Evolutionary conservation across 2,329 filamentous ascomycete species (phyloP), one percentile per base, ranked within the genome.

Genomic region (Tolypocladium endophyticum): DNA sequence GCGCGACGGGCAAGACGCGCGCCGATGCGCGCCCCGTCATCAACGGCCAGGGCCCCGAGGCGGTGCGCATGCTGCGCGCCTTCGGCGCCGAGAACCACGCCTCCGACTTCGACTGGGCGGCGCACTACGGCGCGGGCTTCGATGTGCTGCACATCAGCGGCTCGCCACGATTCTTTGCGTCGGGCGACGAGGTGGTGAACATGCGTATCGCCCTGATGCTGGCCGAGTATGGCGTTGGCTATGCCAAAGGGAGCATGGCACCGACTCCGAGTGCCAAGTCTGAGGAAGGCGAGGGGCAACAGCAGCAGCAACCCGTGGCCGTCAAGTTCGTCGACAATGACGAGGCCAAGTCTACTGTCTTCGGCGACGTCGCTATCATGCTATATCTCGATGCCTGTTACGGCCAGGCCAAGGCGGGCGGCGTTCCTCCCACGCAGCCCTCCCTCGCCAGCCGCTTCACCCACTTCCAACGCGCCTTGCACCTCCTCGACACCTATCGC

Each of bases 81-180:
- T 97, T 99, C 73, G 89, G 91, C 0, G 80, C 79, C 20, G 94
- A 99, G 76, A 99, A 99, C 68, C 87, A 90, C 60, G 77, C 81
- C 5, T 79, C 77, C 0, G 78, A 84, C 3, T 92, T 94, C 63
- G 80, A 88, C 65, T 96, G 93, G 93, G 77, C 86, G 5, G 75
- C 75, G 0, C 74, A 81, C 30, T 99, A 99, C 68, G 92, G 92
- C 0, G 65, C 69, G 0, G 94, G 94, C 0, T 96, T 92, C 64
- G 89, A 99, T 68, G 90, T 96, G 7, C 73, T 94, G 60, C 87
- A 94, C 67, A 81, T 87, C 67, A 78, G 75, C 61, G 72, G 68
- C 39, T 74, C 79, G 30, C 77, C 81, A 33, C 72, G 82, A 20
- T 72, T 86, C 55, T 85, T 82, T 65, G 64, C 76, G 4, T 79